Evolutionary conservation across 2,329 filamentous ascomycete species (phyloP).

Genomic region (Phyllachora maydis): DNA sequence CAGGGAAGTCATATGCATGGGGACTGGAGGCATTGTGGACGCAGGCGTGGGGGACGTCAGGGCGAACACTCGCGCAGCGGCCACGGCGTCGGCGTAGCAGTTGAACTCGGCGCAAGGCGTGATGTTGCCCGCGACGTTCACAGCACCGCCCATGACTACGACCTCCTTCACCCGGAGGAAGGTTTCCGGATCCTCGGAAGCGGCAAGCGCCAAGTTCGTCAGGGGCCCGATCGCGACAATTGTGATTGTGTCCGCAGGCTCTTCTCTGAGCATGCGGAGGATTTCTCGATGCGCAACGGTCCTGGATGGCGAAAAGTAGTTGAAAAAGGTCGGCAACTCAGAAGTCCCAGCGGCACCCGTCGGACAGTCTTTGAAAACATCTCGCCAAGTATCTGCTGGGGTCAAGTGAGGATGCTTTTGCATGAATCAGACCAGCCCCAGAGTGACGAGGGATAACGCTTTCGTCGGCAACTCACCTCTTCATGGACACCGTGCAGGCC

Average conservation of each 20-base stretch:
- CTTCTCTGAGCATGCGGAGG: conserved; percentile 62
- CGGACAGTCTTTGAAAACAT: conserved; percentile 33
- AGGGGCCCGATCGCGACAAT: conserved; percentile 78
- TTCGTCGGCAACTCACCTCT: no score
- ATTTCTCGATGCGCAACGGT: conserved; percentile 67
- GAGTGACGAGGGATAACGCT: no score
- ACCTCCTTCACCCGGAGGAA: conserved; percentile 82
- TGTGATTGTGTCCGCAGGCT: conserved; percentile 68
- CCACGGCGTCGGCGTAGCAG: conserved; percentile 69
- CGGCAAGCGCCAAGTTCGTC: conserved; percentile 83
- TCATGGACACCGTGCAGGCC: conserved; percentile 59
- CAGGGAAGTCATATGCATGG: conserved; percentile 26
- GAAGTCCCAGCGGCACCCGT: conserved; percentile 9
- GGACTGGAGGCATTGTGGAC: conserved; percentile 60
- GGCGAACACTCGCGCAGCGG: conserved; percentile 57
- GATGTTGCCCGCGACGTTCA: conserved; percentile 64
- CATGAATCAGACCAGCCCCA: no score
- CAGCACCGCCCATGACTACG: conserved; percentile 83
- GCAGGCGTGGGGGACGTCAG: conserved; percentile 53
- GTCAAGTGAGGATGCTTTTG: conserved; percentile 57
- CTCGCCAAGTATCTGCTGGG: conserved; percentile 53
- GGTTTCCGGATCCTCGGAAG: conserved; percentile 69
- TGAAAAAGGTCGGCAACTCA: conserved; percentile 23
- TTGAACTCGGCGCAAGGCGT: conserved; percentile 88
- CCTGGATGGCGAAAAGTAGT: conserved; percentile 58